Percentiles rank a stretch among this genome's conserved stretches.
These are phyloP conservation scores for Leccinum longicurvipes DNA, from an alignment of 768 basidiomycete species.

Conservation along the genomic window DNA sequence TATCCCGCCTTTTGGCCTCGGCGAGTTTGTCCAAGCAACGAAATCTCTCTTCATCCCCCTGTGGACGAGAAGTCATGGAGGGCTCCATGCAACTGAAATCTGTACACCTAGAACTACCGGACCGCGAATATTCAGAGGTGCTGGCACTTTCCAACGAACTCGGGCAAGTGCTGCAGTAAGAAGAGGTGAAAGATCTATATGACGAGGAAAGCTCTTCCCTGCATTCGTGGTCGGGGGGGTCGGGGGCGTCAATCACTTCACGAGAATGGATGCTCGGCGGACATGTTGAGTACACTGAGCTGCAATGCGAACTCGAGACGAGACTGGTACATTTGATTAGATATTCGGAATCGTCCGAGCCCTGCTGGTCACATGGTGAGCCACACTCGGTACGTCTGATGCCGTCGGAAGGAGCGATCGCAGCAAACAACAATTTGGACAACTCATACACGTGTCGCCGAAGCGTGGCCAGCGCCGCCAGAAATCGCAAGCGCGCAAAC, in stretches of 20 bases:
- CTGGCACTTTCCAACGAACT: slow-evolving; percentile 7
- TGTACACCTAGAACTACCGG: slow-evolving; percentile 4
- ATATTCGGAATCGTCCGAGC: slow-evolving; percentile 1
- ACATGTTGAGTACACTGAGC: slow-evolving; percentile 27
- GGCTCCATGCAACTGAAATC: slow-evolving; percentile 7
- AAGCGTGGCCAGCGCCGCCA: slow-evolving; percentile 16
- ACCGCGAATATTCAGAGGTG: slow-evolving; percentile 5
- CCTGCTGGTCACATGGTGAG: not conserved
- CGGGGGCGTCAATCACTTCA: not conserved
- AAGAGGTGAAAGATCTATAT: slow-evolving; percentile 7
- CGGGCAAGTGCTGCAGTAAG: slow-evolving; percentile 24
- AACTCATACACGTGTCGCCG: slow-evolving; percentile 19
- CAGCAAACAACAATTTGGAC: slow-evolving; percentile 13
- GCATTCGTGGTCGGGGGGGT: not conserved
- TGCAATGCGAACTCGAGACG: slow-evolving; percentile 6
- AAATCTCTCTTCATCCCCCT: not conserved
- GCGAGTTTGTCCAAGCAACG: not conserved
- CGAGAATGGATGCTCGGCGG: slow-evolving; percentile 6
- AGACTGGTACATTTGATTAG: not conserved
- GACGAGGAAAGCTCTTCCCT: slow-evolving; percentile 3
- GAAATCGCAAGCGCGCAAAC: slow-evolving; percentile 19
- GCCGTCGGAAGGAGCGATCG: not conserved
- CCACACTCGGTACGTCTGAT: not conserved
- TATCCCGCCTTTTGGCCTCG: slow-evolving; percentile 15
- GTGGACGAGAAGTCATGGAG: slow-evolving; percentile 5